phyloP scores from a whole-genome alignment of 108 stramenopile species.

The Cyclotella kingstonii region DNA sequence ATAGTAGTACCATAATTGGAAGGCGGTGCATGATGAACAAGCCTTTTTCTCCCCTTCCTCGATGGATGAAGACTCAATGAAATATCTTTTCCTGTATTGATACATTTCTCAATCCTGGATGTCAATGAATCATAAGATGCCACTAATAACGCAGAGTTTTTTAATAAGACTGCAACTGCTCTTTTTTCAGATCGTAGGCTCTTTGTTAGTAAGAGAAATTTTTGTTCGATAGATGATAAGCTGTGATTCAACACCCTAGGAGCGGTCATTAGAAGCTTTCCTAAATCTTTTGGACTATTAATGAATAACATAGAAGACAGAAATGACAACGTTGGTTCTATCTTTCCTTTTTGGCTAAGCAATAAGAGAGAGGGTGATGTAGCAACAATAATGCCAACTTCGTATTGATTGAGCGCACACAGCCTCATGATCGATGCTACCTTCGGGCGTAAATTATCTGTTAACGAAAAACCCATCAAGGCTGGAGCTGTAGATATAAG shows the following conservation, averaged over 20 bases:
- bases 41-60: slow-evolving; percentile 19
- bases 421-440: slow-evolving; percentile 26
- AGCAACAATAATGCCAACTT: slow-evolving; percentile 41
- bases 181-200: slow-evolving; percentile 7
- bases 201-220: slow-evolving; percentile 33
- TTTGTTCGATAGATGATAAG: slow-evolving; percentile 41
- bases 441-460: slow-evolving; percentile 45
- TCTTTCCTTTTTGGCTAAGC: slow-evolving; percentile 26
- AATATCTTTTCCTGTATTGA: slow-evolving; percentile 13
- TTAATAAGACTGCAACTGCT: slow-evolving; percentile 20
- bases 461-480: slow-evolving; percentile 44
- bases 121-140: too few species aligned
- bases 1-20: neutral
- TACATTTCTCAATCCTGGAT: too few species aligned
- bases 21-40: slow-evolving; percentile 6
- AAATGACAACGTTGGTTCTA: slow-evolving; percentile 44
- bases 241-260: slow-evolving; percentile 50
- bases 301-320: slow-evolving; percentile 21
- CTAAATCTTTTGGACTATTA: slow-evolving; percentile 17
- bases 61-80: slow-evolving; percentile 23
- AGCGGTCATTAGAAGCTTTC: slow-evolving; percentile 32
- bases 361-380: slow-evolving; percentile 41
- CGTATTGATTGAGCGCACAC: slow-evolving; percentile 31
- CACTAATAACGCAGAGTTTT: slow-evolving; percentile 46
- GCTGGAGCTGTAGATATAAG: slow-evolving; percentile 42